These are phyloP conservation scores for Fusarium sp. DNA, from an alignment of 2,329 filamentous ascomycete genomes.

Conservation along the genomic window DNA sequence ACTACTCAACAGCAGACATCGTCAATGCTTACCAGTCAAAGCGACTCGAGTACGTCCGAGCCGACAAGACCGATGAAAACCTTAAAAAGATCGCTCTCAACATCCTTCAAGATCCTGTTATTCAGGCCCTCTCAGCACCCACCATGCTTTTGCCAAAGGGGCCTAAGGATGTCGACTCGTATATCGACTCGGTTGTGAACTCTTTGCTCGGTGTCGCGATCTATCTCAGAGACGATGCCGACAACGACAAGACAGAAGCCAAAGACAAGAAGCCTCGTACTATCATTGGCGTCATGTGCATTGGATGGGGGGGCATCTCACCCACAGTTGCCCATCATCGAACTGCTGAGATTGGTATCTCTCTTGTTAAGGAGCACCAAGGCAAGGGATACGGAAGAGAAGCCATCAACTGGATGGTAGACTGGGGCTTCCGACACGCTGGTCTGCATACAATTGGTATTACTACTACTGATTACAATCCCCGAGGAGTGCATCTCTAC, in stretches of 20 bases:
- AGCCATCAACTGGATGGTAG: conserved; percentile 15
- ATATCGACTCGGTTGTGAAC: not conserved
- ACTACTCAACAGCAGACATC: conserved; percentile 4
- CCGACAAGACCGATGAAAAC: not conserved
- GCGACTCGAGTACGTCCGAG: not conserved
- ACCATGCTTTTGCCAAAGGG: not conserved
- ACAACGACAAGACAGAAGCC: not conserved
- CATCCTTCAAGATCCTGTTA: conserved; percentile 6
- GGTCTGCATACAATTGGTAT: conserved; percentile 10
- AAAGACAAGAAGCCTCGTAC: not conserved
- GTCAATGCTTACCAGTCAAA: conserved; percentile 4
- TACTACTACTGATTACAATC: not conserved
- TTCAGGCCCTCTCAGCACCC: not conserved
- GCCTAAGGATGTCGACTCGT: not conserved
- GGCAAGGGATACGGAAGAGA: conserved; percentile 11
- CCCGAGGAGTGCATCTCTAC: not conserved
- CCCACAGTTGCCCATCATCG: not conserved
- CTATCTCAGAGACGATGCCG: not conserved
- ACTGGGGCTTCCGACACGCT: conserved; percentile 15
- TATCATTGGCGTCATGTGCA: conserved; percentile 14
- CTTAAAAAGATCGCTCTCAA: not conserved
- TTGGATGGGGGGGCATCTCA: conserved; percentile 17
- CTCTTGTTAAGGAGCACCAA: not conserved
- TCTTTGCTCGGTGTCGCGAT: conserved; percentile 7
- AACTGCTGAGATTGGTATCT: conserved; percentile 9